Conservation (phyloP, 2,329 filamentous ascomycete genomes). For the Shiraia bambusicola region DNA sequence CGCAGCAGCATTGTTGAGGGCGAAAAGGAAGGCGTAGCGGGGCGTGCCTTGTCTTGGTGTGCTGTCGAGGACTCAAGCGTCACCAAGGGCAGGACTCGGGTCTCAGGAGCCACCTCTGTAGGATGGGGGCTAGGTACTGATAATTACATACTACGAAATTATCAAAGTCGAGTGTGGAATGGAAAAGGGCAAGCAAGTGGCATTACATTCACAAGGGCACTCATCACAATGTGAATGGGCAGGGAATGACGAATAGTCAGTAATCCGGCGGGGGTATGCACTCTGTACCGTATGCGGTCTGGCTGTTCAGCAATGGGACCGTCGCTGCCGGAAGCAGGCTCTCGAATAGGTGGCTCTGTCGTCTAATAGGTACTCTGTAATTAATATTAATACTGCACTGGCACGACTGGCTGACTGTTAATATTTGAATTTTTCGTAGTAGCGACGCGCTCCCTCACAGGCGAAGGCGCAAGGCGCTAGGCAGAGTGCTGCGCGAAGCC, state of each 20-base stretch:
- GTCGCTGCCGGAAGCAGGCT: constrained; percentile 15
- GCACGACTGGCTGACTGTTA: not conserved
- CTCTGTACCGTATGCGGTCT: constrained; percentile 5
- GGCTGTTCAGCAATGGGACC: constrained; percentile 8
- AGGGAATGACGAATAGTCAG: not conserved
- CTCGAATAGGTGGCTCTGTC: constrained; percentile 7
- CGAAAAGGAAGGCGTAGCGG: not conserved
- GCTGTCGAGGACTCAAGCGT: constrained; percentile 1
- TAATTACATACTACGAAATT: too few species aligned
- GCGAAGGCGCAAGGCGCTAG: not conserved
- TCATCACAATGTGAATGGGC: too few species aligned
- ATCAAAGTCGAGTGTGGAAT: too few species aligned
- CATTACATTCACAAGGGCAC: too few species aligned
- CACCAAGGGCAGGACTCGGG: too few species aligned
- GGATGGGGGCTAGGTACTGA: too few species aligned
- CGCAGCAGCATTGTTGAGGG: too few species aligned
- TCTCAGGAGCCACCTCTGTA: too few species aligned
- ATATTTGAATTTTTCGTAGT: too few species aligned
- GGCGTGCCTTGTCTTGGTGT: constrained; percentile 1
- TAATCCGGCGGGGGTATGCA: not conserved
- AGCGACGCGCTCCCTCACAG: not conserved
- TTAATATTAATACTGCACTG: too few species aligned
- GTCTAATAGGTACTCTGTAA: too few species aligned
- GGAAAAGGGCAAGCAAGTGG: too few species aligned
- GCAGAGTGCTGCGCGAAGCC: constrained; percentile 2